A percentile compares a stretch with the other conserved stretches of the same genome.
Evolutionary conservation across 2,329 filamentous ascomycete genomes (phyloP).

Genomic region (Fusarium sacchari): DNA sequence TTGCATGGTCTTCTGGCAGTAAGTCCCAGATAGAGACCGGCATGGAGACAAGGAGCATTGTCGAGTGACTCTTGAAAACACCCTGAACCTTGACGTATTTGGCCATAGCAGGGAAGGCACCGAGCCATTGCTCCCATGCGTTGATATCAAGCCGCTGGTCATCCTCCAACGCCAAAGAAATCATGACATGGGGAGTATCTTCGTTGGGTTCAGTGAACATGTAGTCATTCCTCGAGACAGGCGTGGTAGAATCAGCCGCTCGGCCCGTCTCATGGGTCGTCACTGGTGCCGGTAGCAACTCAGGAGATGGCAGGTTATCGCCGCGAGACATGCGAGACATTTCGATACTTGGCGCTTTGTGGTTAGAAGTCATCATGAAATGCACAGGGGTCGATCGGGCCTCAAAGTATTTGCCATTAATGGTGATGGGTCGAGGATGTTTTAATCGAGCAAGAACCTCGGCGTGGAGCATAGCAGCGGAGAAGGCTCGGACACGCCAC

Average conservation of each 20-base stretch:
- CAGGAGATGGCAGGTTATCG: conserved; percentile 41
- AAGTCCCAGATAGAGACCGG: conserved; percentile 70
- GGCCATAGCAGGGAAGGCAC: conserved; percentile 65
- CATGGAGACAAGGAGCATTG: conserved; percentile 65
- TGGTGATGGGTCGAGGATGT: conserved; percentile 66
- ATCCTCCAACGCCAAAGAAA: conserved; percentile 67
- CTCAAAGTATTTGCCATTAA: conserved; percentile 67
- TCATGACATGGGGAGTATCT: conserved; percentile 68
- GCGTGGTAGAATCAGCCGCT: conserved; percentile 36
- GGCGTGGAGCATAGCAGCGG: conserved; percentile 69
- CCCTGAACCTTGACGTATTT: conserved; percentile 70
- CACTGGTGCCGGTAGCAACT: conserved; percentile 31
- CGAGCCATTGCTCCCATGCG: conserved; percentile 68
- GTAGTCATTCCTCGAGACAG: conserved; percentile 40
- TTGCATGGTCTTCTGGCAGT: conserved; percentile 66
- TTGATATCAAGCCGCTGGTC: conserved; percentile 66
- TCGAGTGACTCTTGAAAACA: conserved; percentile 70
- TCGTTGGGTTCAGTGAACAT: conserved; percentile 60
- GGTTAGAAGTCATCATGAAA: conserved; percentile 71
- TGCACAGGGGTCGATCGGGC: conserved; percentile 68
- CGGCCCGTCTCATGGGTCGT: conserved; percentile 39
- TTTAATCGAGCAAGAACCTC: conserved; percentile 69
- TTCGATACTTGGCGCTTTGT: conserved; percentile 68
- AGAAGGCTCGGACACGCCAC: conserved; percentile 65
- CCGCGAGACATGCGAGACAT: conserved; percentile 52